Conservation (phyloP, 768 basidiomycete genomes). For the Rhizopogon sp. region DNA sequence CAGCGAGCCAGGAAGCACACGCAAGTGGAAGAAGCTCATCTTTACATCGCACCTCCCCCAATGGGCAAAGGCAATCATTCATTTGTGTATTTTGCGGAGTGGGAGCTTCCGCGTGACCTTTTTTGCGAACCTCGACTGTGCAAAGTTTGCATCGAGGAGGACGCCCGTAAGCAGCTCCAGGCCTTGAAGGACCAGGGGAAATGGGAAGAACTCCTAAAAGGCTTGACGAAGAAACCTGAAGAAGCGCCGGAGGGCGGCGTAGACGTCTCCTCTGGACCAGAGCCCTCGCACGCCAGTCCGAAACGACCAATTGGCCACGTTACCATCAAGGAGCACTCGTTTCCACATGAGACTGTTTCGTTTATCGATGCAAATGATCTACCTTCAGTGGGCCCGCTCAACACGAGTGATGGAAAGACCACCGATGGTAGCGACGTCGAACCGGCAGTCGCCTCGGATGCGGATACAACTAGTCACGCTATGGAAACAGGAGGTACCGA, state of each 20-base stretch:
- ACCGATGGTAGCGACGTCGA: background rate
- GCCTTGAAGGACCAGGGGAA: constrained; percentile 16
- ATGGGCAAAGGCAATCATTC: constrained; percentile 52
- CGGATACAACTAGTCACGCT: background rate
- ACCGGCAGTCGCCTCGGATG: background rate
- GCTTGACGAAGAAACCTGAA: background rate
- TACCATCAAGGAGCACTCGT: background rate
- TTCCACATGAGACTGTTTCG: no score
- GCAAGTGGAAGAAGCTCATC: constrained; percentile 36
- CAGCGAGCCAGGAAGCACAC: constrained; percentile 16
- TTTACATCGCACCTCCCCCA: constrained; percentile 39
- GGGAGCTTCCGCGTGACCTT: constrained; percentile 45
- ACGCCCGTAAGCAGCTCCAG: constrained; percentile 17
- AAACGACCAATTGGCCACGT: background rate
- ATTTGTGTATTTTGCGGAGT: constrained; percentile 42
- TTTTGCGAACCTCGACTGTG: constrained; percentile 33
- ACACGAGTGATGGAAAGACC: background rate
- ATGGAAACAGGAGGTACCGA: background rate
- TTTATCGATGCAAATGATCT: no score
- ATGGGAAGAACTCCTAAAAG: constrained; percentile 11
- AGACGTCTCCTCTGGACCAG: background rate
- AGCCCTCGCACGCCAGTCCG: background rate
- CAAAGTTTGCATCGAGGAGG: constrained; percentile 30
- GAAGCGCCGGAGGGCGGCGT: background rate
- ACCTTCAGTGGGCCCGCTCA: no score